Evolutionary conservation across 371 early-diverging fungal species (phyloP).

Genomic region (Rhizopus arrhizus): DNA sequence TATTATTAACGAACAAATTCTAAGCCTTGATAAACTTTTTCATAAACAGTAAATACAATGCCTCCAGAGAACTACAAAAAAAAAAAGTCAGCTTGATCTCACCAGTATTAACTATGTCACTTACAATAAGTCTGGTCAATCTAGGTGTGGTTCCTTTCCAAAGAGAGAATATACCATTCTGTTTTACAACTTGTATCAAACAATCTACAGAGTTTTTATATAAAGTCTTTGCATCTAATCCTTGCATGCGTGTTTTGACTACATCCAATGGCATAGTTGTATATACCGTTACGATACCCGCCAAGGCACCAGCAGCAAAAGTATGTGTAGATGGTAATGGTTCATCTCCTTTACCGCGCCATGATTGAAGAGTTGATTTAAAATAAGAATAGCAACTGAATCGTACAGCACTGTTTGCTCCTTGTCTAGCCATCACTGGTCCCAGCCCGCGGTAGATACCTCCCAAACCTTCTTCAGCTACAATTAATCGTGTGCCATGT

Average conservation of each 20-base stretch:
- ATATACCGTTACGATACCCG: conserved; percentile 90
- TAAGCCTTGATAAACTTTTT: conserved; percentile 63
- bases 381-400: conserved; percentile 83
- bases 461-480: conserved; percentile 76
- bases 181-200: conserved; percentile 65
- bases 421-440: conserved; percentile 90
- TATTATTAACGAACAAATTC: conserved; percentile 18
- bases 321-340: conserved; percentile 67
- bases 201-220: conserved; percentile 80
- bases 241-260: conserved; percentile 94
- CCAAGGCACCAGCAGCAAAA: conserved; percentile 79
- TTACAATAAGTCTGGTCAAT: conserved; percentile 82
- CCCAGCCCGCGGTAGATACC: conserved; percentile 89
- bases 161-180: conserved; percentile 79
- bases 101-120: conserved; percentile 17
- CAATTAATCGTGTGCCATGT: conserved; percentile 69
- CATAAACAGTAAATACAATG: conserved; percentile 92
- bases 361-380: conserved; percentile 60
- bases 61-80: conserved; percentile 82
- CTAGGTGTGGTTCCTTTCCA: conserved; percentile 96
- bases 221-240: conserved; percentile 63
- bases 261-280: conserved; percentile 95
- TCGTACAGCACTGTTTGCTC: conserved; percentile 90
- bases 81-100: conserved; percentile 2
- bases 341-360: conserved; percentile 38